These are phyloP conservation scores for Blumeria graminis DNA, from an alignment of 2,329 filamentous ascomycete species.

Conservation along the genomic window DNA sequence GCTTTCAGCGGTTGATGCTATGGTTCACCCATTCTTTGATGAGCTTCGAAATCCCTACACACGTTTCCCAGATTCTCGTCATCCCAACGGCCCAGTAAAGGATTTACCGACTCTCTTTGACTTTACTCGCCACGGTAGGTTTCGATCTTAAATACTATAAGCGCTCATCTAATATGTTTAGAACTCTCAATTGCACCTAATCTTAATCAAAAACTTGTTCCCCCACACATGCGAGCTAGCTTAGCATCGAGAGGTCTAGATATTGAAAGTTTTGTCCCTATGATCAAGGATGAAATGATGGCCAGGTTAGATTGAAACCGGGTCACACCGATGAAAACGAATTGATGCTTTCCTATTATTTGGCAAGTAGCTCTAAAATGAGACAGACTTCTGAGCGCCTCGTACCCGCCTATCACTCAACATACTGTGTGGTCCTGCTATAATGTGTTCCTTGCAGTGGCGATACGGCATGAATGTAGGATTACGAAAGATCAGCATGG, in stretches of 20 bases:
- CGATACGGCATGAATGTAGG: conserved; percentile 12
- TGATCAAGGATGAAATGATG: conserved; percentile 92
- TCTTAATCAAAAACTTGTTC: conserved; percentile 73
- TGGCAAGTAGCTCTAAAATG: conserved; percentile 10
- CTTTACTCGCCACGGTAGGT: conserved; percentile 76
- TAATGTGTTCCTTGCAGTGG: conserved; percentile 10
- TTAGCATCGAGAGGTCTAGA: conserved; percentile 62
- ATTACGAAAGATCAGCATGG: conserved; percentile 12
- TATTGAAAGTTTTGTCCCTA: conserved; percentile 77
- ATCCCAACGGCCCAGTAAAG: conserved; percentile 53
- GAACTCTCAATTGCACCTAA: conserved; percentile 89
- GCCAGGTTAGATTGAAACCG: conserved; percentile 68
- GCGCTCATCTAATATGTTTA: conserved; percentile 17
- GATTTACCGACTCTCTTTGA: conserved; percentile 79
- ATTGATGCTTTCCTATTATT: conserved; percentile 16
- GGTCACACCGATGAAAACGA: conserved; percentile 12
- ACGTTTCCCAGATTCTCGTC: conserved; percentile 79
- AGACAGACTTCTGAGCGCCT: conserved; percentile 12
- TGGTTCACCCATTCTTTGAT: conserved; percentile 97
- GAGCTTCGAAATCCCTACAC: conserved; percentile 83
- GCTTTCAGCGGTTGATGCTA: conserved; percentile 77
- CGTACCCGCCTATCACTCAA: conserved; percentile 10
- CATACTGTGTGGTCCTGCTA: conserved; percentile 13
- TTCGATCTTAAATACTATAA: not conserved
- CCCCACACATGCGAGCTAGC: conserved; percentile 51